A percentile compares a stretch with the other conserved stretches of the same genome.
These are phyloP conservation scores for Penicillium glabrum DNA, from an alignment of 2,329 filamentous ascomycete species.

Conservation along the genomic window DNA sequence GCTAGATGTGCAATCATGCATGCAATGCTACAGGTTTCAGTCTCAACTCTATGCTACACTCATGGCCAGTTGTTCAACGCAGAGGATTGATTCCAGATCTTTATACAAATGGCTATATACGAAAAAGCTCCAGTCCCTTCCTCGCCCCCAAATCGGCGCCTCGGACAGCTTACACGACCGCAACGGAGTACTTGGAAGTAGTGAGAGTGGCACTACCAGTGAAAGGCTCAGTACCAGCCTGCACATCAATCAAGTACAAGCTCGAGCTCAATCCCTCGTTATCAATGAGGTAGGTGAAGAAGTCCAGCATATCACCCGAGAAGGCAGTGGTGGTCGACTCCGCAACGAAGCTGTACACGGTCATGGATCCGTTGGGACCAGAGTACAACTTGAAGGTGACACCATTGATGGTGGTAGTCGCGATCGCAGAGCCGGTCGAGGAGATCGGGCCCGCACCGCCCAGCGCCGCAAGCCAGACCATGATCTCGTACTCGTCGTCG, in stretches of 20 bases:
- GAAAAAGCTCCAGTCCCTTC: not conserved
- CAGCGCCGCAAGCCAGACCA: slow-evolving; percentile 64
- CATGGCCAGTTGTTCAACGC: not conserved
- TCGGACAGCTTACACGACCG: slow-evolving; percentile 21
- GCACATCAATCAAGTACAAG: slow-evolving; percentile 56
- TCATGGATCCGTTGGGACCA: slow-evolving; percentile 58
- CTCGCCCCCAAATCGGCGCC: not conserved
- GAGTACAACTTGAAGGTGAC: slow-evolving; percentile 59
- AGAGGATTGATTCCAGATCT: not conserved
- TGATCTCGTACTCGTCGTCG: slow-evolving; percentile 60
- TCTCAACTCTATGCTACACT: not conserved
- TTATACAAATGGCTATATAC: not conserved
- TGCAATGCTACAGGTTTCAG: not conserved
- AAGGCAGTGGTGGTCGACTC: slow-evolving; percentile 51
- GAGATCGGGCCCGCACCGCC: slow-evolving; percentile 59
- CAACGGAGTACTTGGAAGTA: slow-evolving; percentile 31
- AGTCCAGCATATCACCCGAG: slow-evolving; percentile 57
- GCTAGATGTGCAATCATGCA: not conserved
- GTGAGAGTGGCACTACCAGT: slow-evolving; percentile 30
- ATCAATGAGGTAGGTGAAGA: slow-evolving; percentile 57
- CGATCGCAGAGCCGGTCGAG: slow-evolving; percentile 50
- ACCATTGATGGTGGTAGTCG: slow-evolving; percentile 55
- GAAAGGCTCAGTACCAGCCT: slow-evolving; percentile 41
- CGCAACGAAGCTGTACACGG: slow-evolving; percentile 63
- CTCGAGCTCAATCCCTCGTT: slow-evolving; percentile 33